A percentile compares a stretch with the other conserved stretches of the same genome.
phyloP scores from a whole-genome alignment of 192 early-diverging fungal genomes.

The Cetraspora pellucida region DNA sequence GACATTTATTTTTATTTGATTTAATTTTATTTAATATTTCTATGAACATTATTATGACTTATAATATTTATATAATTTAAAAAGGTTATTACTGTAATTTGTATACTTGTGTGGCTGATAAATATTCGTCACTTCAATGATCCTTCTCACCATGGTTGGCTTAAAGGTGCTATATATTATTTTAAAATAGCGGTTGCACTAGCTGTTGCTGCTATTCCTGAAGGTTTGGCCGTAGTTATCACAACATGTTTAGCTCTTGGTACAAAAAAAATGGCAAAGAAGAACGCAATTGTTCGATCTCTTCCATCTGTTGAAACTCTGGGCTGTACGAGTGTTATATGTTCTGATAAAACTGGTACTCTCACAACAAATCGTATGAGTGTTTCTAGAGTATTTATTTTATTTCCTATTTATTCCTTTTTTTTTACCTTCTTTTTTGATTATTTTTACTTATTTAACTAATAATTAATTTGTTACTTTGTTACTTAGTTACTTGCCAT shows the following conservation, averaged over 20 bases:
- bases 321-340: slow-evolving; percentile 96
- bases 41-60: slow-evolving; percentile 50
- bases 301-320: slow-evolving; percentile 94
- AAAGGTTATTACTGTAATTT: slow-evolving; percentile 76
- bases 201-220: slow-evolving; percentile 98
- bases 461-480: no score
- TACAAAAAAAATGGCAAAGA: slow-evolving; percentile 95
- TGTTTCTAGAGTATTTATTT: slow-evolving; percentile 58
- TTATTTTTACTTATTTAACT: no score
- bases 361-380: slow-evolving; percentile 99
- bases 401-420: not conserved
- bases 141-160: slow-evolving; percentile 84
- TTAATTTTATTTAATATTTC: slow-evolving; percentile 6
- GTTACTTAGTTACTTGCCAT: slow-evolving; percentile 50
- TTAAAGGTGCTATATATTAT: slow-evolving; percentile 96
- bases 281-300: slow-evolving; percentile 94
- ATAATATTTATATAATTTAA: slow-evolving; percentile 5
- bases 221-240: slow-evolving; percentile 98
- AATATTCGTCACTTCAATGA: slow-evolving; percentile 98
- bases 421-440: no score
- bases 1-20: not conserved
- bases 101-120: slow-evolving; percentile 96
- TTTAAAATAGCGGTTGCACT: slow-evolving; percentile 99
- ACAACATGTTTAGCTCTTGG: slow-evolving; percentile 97
- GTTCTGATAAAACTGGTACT: slow-evolving; percentile 99